A percentile compares a stretch with the other conserved stretches of the same genome.
These are phyloP conservation scores for Tetraselmis striata DNA, from an alignment of 139 green algal species.

Conservation along the genomic window DNA sequence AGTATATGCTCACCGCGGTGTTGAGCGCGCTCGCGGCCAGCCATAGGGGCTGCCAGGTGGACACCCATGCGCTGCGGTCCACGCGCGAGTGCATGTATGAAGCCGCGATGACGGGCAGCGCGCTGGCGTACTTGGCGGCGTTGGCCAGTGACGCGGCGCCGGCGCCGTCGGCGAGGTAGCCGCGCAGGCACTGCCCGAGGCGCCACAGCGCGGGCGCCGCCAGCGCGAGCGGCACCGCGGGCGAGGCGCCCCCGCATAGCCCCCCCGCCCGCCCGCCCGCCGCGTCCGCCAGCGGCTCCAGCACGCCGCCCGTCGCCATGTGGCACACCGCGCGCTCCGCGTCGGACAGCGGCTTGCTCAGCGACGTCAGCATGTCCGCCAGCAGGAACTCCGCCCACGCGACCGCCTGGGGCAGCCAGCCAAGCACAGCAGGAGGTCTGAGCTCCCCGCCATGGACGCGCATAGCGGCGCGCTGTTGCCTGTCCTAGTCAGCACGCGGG, in stretches of 20 bases:
- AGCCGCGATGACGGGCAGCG: constrained; percentile 88
- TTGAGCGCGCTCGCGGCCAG: constrained; percentile 70
- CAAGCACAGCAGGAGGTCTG: too few relatives aligned
- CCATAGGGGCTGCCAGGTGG: constrained; percentile 62
- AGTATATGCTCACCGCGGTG: constrained; percentile 87
- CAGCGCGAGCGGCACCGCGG: constrained; percentile 54
- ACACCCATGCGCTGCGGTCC: background rate
- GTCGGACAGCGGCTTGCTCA: constrained; percentile 80
- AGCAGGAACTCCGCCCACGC: constrained; percentile 92
- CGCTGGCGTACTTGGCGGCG: constrained; percentile 89
- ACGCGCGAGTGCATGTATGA: constrained; percentile 73
- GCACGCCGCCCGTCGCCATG: constrained; percentile 35
- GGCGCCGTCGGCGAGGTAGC: constrained; percentile 54
- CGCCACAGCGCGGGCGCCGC: constrained; percentile 75
- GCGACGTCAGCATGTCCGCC: constrained; percentile 86
- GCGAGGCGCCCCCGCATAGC: constrained; percentile 24
- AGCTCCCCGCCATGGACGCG: too few relatives aligned
- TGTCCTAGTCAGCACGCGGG: too few relatives aligned
- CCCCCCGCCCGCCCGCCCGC: too few relatives aligned
- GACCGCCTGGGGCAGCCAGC: constrained; percentile 62
- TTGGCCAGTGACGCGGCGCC: constrained; percentile 65
- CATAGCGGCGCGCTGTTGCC: too few relatives aligned
- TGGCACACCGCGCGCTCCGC: constrained; percentile 56
- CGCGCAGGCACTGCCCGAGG: constrained; percentile 84
- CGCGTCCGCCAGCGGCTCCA: constrained; percentile 26